Evolutionary conservation across 2,329 filamentous ascomycete genomes (phyloP).

Genomic region (Fusarium palustre): DNA sequence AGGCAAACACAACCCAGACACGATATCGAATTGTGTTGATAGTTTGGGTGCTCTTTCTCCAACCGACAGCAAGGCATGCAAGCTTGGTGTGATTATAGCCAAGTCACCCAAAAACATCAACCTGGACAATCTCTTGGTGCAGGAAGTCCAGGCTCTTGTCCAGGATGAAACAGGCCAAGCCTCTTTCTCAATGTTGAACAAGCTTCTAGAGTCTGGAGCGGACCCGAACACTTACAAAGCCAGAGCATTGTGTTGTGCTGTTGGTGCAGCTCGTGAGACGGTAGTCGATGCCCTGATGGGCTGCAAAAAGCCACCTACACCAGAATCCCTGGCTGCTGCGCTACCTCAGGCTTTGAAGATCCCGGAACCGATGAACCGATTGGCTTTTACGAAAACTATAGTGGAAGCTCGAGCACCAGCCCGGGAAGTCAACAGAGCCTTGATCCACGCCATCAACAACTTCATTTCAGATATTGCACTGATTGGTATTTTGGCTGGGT

Average conservation of each 20-base stretch:
- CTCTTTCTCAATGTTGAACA: conserved; percentile 58
- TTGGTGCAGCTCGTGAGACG: conserved; percentile 58
- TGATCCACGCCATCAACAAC: conserved; percentile 62
- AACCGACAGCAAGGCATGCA: conserved; percentile 60
- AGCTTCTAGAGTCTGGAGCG: conserved; percentile 63
- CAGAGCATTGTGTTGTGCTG: conserved; percentile 62
- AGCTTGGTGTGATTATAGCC: conserved; percentile 61
- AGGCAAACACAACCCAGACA: conserved; percentile 59
- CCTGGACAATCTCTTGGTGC: conserved; percentile 60
- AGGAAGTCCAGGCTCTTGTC: conserved; percentile 62
- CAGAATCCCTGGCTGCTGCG: conserved; percentile 60
- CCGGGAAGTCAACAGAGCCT: conserved; percentile 62
- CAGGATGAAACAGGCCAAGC: conserved; percentile 53
- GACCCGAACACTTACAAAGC: conserved; percentile 66
- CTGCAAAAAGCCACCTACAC: conserved; percentile 51
- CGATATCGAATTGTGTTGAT: conserved; percentile 58
- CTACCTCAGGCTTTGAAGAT: conserved; percentile 66
- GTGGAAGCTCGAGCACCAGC: conserved; percentile 62
- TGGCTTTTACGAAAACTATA: conserved; percentile 63
- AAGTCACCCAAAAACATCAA: conserved; percentile 58
- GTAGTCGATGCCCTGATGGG: conserved; percentile 64
- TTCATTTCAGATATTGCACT: conserved; percentile 63
- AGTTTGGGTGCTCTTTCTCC: conserved; percentile 58
- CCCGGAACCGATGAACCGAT: conserved; percentile 62
- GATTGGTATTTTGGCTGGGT: conserved; percentile 57